Evolutionary conservation across 2,329 filamentous ascomycete species (phyloP), one percentile per base, ranked within the genome.

Genomic region (Diplodia mutila): DNA sequence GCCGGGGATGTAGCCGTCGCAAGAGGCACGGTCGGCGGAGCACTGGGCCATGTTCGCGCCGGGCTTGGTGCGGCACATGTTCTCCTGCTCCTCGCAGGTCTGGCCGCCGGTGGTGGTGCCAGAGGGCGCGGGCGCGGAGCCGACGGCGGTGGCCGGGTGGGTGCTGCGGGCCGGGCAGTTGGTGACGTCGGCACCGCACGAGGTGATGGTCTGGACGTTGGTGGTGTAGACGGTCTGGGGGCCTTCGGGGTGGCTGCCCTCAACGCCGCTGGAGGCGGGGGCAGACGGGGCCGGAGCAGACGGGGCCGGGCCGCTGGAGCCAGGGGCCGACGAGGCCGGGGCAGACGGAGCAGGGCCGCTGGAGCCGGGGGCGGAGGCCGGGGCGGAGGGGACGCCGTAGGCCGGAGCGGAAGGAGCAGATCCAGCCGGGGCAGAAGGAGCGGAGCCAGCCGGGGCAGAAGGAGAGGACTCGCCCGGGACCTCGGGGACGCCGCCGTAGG

Each of bases 141-240:
- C 23, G 25, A 21, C 42, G 55, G 7, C 23, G 8, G 37, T 46
- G 55, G 55, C 42, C 42, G 42, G 42, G 42, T 46, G 42, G 18
- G 42, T 21, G 42, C 42, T n/a, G 48, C 34, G 12, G 34, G 37
- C 55, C 23, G 37, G 55, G 55, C 21, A 59, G 67, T 67, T 66
- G 63, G 68, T 69, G 67, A 69, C 64, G 23, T 65, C 57, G 39
- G 53, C 51, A 37, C 55, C 59, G 66, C 65, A 61, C 39, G 66
- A 66, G 68, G 66, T 57, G 59, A 69, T 61, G 63, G 65, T 57
- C 55, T 66, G 29, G 27, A 49, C 39, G 16, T 64, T n/a, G 32
- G 69, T 65, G n/a, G 23, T 23, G 65, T 46, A 61, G 48, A 67
- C 48, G 32, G 65, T 63, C 65, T 63, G 16, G 21, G 18, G n/a